Percentiles rank a stretch among this genome's conserved stretches.
phyloP scores from a whole-genome alignment of 768 basidiomycete species.

The Flagelloscypha sp. region DNA sequence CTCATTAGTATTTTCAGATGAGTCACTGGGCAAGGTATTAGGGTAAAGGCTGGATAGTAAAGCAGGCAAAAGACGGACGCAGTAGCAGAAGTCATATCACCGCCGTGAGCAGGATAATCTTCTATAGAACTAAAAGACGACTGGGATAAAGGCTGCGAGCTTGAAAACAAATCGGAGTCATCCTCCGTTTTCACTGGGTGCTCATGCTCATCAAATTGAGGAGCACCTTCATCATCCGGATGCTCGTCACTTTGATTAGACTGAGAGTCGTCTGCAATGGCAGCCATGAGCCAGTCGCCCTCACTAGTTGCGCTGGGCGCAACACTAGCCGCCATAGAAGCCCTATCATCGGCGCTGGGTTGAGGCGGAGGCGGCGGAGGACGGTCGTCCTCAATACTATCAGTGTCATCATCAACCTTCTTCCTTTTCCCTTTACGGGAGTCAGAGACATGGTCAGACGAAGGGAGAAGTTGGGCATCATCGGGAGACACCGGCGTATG shows the following conservation, averaged over 20 bases:
- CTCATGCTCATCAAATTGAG: slow-evolving; percentile 28
- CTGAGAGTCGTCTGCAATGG: slow-evolving; percentile 57
- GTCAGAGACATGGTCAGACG: slow-evolving; percentile 45
- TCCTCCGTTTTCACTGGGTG: slow-evolving; percentile 25
- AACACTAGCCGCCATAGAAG: slow-evolving; percentile 55
- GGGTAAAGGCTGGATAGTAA: too few relatives aligned
- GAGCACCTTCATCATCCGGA: slow-evolving; percentile 34
- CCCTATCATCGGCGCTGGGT: slow-evolving; percentile 49
- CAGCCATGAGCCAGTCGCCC: slow-evolving; percentile 85
- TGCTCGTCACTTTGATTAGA: slow-evolving; percentile 32
- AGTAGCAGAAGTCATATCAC: too few relatives aligned
- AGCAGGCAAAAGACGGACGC: too few relatives aligned
- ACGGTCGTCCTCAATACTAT: slow-evolving; percentile 66
- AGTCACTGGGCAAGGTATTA: too few relatives aligned
- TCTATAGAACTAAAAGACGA: too few relatives aligned
- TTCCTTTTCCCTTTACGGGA: slow-evolving; percentile 78
- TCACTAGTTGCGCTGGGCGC: slow-evolving; percentile 68
- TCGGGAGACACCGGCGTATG: slow-evolving; percentile 81
- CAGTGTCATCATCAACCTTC: slow-evolving; percentile 85
- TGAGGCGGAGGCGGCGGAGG: slow-evolving; percentile 58
- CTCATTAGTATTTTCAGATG: too few relatives aligned
- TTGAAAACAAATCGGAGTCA: too few relatives aligned
- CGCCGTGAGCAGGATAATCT: too few relatives aligned
- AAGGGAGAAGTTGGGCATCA: slow-evolving; percentile 67
- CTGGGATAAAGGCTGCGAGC: too few relatives aligned